Evolutionary conservation across 1,284 basidiomycete genomes (phyloP).

Genomic region (Veloboletus limbatus): DNA sequence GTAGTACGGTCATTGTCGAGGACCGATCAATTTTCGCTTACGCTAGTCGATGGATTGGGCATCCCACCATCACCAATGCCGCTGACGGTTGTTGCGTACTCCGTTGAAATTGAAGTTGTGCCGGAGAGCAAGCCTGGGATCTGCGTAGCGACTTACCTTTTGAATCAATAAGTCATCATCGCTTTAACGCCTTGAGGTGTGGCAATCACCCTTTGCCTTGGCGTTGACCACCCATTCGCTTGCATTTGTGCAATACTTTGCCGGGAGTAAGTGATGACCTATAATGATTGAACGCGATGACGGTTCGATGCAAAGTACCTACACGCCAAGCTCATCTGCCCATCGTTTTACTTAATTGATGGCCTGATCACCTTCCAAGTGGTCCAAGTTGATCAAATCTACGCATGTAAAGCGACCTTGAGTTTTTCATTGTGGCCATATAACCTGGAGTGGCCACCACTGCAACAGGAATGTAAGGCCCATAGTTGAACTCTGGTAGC

Average conservation of each 20-base stretch:
- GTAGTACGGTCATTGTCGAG: no score
- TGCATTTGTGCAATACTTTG: neutral
- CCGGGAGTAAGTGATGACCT: neutral
- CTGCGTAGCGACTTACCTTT: no score
- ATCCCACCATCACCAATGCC: no score
- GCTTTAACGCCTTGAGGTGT: no score
- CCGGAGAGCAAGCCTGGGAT: no score
- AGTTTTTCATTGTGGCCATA: slow-evolving; percentile 33
- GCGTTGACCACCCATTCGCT: no score
- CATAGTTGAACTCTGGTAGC: slow-evolving; percentile 54
- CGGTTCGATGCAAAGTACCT: slow-evolving; percentile 4
- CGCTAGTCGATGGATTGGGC: no score
- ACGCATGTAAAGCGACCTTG: slow-evolving; percentile 40
- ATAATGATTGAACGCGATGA: neutral
- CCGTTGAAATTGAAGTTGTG: no score
- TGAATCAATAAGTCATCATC: no score
- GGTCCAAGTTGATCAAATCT: slow-evolving; percentile 35
- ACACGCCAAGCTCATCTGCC: slow-evolving; percentile 48
- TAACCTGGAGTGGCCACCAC: slow-evolving; percentile 42
- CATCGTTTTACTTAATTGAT: slow-evolving; percentile 39
- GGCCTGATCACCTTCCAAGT: slow-evolving; percentile 34
- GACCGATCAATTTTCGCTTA: no score
- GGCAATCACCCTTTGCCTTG: no score
- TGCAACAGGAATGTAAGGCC: slow-evolving; percentile 62
- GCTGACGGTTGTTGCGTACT: no score